Conservation (phyloP, 371 early-diverging fungal genomes). For the Lichtheimia corymbifera region DNA sequence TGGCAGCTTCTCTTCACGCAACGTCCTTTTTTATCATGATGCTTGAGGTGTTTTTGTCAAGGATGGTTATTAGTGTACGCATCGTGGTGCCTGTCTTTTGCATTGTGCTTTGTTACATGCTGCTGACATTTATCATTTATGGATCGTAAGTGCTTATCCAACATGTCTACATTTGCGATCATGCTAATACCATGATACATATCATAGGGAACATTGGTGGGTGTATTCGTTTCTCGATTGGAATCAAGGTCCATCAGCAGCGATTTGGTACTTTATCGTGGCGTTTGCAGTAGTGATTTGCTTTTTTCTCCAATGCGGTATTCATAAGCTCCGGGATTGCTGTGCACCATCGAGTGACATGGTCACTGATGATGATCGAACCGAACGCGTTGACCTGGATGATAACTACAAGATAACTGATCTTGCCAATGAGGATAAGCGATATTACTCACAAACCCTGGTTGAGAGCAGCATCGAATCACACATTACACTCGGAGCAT, state of each 20-base stretch:
- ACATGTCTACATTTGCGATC: too few species aligned
- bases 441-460: slow-evolving; percentile 17
- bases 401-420: neutral
- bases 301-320: slow-evolving; percentile 40
- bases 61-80: slow-evolving; percentile 39
- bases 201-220: slow-evolving; percentile 36
- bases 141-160: slow-evolving; percentile 27
- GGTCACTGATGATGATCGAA: slow-evolving; percentile 1
- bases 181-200: neutral
- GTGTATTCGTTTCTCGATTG: slow-evolving; percentile 60
- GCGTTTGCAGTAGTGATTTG: slow-evolving; percentile 34
- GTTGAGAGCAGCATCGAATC: slow-evolving; percentile 15
- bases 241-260: slow-evolving; percentile 45
- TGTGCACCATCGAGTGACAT: neutral
- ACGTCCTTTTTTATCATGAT: slow-evolving; percentile 53
- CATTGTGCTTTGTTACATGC: slow-evolving; percentile 49
- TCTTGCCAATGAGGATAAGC: slow-evolving; percentile 6
- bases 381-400: neutral
- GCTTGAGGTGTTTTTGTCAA: slow-evolving; percentile 47
- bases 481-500: slow-evolving; percentile 18
- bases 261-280: slow-evolving; percentile 47
- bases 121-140: slow-evolving; percentile 49
- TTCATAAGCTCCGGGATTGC: slow-evolving; percentile 45
- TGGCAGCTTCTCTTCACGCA: slow-evolving; percentile 53
- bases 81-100: slow-evolving; percentile 39